Evolutionary conservation across 2,329 filamentous ascomycete species (phyloP).

Genomic region (Trichophyton schoenleinii): DNA sequence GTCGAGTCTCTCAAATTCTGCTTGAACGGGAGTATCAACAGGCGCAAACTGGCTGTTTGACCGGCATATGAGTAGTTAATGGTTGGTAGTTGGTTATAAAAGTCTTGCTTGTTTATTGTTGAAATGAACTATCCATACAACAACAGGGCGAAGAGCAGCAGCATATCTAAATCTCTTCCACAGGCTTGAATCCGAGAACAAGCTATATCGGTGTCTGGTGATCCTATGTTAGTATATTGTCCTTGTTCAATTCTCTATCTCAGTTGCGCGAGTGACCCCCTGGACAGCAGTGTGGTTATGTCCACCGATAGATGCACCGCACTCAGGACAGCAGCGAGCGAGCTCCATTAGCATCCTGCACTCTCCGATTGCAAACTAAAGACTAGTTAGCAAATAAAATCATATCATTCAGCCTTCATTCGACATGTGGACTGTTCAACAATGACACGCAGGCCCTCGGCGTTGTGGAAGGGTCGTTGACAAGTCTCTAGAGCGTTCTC

Average conservation of each 20-base stretch:
- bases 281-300: slow-evolving; percentile 35
- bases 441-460: background rate
- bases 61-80: no score
- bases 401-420: background rate
- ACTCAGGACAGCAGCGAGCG: slow-evolving; percentile 54
- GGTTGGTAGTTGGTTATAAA: no score
- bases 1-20: no score
- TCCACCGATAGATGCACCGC: slow-evolving; percentile 46
- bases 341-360: slow-evolving; percentile 54
- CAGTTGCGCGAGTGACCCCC: slow-evolving; percentile 34
- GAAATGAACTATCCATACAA: no score
- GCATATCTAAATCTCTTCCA: no score
- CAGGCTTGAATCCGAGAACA: no score
- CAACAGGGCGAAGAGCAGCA: no score
- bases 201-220: no score
- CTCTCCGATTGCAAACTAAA: slow-evolving; percentile 48
- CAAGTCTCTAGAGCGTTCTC: background rate
- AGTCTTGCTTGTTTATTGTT: no score
- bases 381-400: background rate
- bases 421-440: background rate
- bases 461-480: background rate
- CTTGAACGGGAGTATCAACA: no score
- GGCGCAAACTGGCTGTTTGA: no score
- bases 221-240: no score
- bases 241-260: slow-evolving; percentile 4